Evolutionary conservation across 228 moss, liverwort and hornwort species (phyloP).

Genomic region (Sphagnum magellanicum): DNA sequence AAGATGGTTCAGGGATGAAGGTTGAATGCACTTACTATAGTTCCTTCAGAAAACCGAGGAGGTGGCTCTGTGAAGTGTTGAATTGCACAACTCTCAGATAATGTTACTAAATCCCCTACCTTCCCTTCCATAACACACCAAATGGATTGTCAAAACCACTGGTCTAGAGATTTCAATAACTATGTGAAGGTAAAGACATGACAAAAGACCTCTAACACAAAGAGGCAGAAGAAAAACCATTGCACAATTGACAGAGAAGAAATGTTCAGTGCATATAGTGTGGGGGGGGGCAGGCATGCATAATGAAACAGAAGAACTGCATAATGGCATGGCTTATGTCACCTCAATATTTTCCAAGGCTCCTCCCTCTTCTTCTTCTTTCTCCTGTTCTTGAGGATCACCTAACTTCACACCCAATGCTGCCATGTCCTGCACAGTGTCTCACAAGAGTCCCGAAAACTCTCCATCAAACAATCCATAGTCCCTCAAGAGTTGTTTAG

Average conservation of each 20-base stretch:
- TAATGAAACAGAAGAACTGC: not conserved
- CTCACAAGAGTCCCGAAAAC: not conserved
- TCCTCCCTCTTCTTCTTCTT: slow-evolving; percentile 4
- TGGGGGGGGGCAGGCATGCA: no score
- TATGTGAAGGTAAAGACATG: not conserved
- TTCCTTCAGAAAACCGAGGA: slow-evolving; percentile 86
- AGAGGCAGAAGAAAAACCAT: no score
- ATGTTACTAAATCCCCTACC: slow-evolving; percentile 62
- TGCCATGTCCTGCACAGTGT: slow-evolving; percentile 25
- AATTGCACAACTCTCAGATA: slow-evolving; percentile 47
- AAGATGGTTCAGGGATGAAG: not conserved
- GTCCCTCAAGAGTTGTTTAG: no score
- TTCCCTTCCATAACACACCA: slow-evolving; percentile 27
- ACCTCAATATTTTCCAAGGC: slow-evolving; percentile 40
- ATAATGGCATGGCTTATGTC: not conserved
- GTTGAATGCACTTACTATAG: slow-evolving; percentile 47
- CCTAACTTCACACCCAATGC: slow-evolving; percentile 34
- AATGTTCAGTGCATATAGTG: no score
- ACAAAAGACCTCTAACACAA: not conserved
- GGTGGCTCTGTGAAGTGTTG: slow-evolving; percentile 88
- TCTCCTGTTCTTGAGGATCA: slow-evolving; percentile 25
- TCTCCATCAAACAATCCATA: not conserved
- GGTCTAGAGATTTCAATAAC: not conserved
- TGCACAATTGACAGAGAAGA: no score
- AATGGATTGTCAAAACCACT: slow-evolving; percentile 6